These are phyloP conservation scores for Beauveria sp. DNA, from an alignment of 2,329 filamentous ascomycete species.

Conservation along the genomic window DNA sequence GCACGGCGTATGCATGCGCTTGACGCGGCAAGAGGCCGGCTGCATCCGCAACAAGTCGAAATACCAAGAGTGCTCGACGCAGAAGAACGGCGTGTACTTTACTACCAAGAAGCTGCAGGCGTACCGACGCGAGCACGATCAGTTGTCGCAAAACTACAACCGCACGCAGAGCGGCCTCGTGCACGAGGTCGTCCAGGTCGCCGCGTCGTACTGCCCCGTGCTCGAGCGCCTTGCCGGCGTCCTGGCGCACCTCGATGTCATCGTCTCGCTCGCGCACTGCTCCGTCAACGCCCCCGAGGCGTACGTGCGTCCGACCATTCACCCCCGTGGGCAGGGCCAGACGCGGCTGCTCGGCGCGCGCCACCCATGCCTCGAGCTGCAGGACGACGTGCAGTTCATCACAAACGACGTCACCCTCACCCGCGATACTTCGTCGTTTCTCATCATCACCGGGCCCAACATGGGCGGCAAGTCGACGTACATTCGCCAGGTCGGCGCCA, in stretches of 20 bases:
- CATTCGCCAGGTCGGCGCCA: slow-evolving; percentile 93
- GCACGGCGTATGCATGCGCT: slow-evolving; percentile 91
- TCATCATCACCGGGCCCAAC: slow-evolving; percentile 96
- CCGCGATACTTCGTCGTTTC: slow-evolving; percentile 74
- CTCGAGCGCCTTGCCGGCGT: slow-evolving; percentile 83
- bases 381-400: slow-evolving; percentile 97
- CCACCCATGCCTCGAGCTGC: slow-evolving; percentile 97
- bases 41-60: slow-evolving; percentile 86
- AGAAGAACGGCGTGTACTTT: slow-evolving; percentile 98
- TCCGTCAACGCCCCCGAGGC: slow-evolving; percentile 87
- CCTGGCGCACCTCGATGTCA: slow-evolving; percentile 88
- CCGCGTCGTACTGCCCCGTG: slow-evolving; percentile 89
- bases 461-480: slow-evolving; percentile 99
- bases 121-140: slow-evolving; percentile 84
- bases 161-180: slow-evolving; percentile 87
- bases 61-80: slow-evolving; percentile 93
- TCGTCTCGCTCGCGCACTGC: slow-evolving; percentile 86
- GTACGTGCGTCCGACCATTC: slow-evolving; percentile 86
- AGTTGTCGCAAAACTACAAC: slow-evolving; percentile 90
- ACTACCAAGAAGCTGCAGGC: slow-evolving; percentile 76
- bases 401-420: slow-evolving; percentile 87
- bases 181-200: slow-evolving; percentile 84
- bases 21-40: slow-evolving; percentile 83
- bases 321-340: slow-evolving; percentile 77
- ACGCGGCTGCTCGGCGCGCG: slow-evolving; percentile 88